Evolutionary conservation across 2,329 filamentous ascomycete species (phyloP), one percentile per base, ranked within the genome.

Genomic region (Claviceps humidiphila): DNA sequence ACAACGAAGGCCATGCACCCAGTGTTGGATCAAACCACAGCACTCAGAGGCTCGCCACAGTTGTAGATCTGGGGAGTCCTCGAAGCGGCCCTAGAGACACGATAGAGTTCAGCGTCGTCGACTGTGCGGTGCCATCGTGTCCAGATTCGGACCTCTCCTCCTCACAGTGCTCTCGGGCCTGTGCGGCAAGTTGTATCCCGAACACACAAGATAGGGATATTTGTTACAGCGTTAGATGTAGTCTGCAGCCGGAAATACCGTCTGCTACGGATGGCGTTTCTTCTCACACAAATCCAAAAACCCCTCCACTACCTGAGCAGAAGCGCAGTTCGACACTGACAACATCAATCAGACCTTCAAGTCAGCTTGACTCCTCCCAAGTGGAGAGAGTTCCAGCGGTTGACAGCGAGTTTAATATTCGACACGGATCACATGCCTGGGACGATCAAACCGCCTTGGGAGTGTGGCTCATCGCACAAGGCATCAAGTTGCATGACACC

Each of bases 41-140:
- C n/a, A 60, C 57, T 45, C 58, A 51, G 44, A 57, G 58, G 26
- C 53, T 58, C 22, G 62, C 59, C 17, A 56, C 63, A 13, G 59
- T 61, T 5, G 58, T 62, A 37, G 63, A 68, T 20, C 53, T 60
- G 43, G 56, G 59, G 1, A 55, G 64, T 16, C 64, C 66, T 8
- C 63, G 64, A 9, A 64, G 64, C 49, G 74, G 74, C 1, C 74
- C 74, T 17, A 66, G 74, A 55, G 74, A 77, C 58, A 67, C 66
- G n/a, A 68, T 77, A 42, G 73, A 77, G 55, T 76, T 76, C 51
- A 57, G 58, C n/a, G 58, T 65, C 43, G 26, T 57, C 48, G 34
- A 51, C 22, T 53, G 38, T 40, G 46, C 38, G 26, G 45, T 51
- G 24, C 9, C 41, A 13, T 41, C 40, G 22, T n/a, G 17, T 47